Evolutionary conservation across 2,329 filamentous ascomycete genomes (phyloP), one percentile per base, ranked within the genome.

Genomic region (Tolypocladium endophyticum): DNA sequence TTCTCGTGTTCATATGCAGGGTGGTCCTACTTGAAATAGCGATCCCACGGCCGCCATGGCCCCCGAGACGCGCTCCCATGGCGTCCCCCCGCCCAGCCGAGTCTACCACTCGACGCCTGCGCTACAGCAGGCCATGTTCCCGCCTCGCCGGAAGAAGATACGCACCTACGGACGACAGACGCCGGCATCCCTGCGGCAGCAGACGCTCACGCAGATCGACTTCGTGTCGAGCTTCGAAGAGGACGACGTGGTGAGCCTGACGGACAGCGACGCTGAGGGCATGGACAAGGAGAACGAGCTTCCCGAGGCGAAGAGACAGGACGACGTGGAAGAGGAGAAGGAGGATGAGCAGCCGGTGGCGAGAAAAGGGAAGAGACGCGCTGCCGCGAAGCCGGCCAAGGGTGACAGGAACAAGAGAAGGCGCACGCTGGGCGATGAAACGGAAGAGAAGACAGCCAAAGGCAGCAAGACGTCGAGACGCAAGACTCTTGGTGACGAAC

Each of bases 181-280:
- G 41, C 61, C 59, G 16, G 63, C 61, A 60, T 64, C 66, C 47
- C 59, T 75, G 53, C 70, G 69, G 60, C 76, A 78, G 65, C 73
- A 76, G 66, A 78, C 76, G 1, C 63, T 78, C 28, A 78, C 76
- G 6, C 76, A 78, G 63, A 72, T 77, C 52, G 72, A 73, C 55
- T 75, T 72, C 66, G 71, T 73, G 23, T 73, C 67, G 43, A 72
- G 69, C 62, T 69, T 70, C n/a, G 59, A 61, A 20, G 72, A 67
- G 23, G 67, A 69, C 7, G 65, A 66, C 12, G 65, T 66, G 23
- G 62, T 68, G 25, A 54, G 28, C 20, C 56, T 68, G 28, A 69
- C 66, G 55, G 69, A 71, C 47, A 71, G 66, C 58, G 69, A 72
- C 43, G 64, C 62, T 23, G 65, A 68, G 14, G 63, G 59, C 18